Conservation (phyloP, 176 grass and related monocot species). For the Metroxylon sagu region DNA sequence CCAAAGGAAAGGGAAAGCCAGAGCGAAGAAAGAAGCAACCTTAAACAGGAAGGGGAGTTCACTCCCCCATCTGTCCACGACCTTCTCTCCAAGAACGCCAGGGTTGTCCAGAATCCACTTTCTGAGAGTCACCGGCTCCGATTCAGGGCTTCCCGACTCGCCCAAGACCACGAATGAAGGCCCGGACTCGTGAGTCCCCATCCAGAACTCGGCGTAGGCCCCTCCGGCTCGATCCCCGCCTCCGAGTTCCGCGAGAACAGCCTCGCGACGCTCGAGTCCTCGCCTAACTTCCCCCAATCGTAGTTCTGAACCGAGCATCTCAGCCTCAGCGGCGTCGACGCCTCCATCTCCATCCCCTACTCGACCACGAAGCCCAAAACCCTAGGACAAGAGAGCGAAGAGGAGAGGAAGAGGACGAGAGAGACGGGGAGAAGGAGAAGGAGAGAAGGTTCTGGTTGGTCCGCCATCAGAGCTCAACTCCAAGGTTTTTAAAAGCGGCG, state of each 20-base stretch:
- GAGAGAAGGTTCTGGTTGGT: neutral
- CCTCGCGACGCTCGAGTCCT: constrained; percentile 46
- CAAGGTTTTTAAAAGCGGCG: constrained; percentile 18
- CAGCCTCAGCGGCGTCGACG: constrained; percentile 23
- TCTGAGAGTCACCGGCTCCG: constrained; percentile 21
- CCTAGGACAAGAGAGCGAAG: neutral
- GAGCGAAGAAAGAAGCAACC: constrained; percentile 20
- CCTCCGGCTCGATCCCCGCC: constrained; percentile 12
- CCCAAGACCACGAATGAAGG: constrained; percentile 41
- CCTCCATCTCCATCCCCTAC: constrained; percentile 7
- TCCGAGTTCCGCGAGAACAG: constrained; percentile 35
- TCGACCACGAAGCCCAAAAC: neutral
- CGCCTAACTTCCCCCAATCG: constrained; percentile 64
- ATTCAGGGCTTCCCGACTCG: neutral
- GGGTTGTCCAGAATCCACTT: constrained; percentile 58
- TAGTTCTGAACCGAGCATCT: constrained; percentile 71
- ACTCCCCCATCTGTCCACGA: constrained; percentile 42
- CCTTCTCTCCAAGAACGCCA: constrained; percentile 44
- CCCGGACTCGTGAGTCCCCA: constrained; percentile 73
- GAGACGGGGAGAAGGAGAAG: neutral
- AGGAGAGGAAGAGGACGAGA: neutral
- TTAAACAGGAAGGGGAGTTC: constrained; percentile 95
- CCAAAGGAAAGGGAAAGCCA: neutral
- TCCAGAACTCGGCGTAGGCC: constrained; percentile 88
- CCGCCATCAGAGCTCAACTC: constrained; percentile 3